A percentile compares a stretch with the other conserved stretches of the same genome.
phyloP scores from a whole-genome alignment of 768 basidiomycete genomes.

The Termitomyces sp. region DNA sequence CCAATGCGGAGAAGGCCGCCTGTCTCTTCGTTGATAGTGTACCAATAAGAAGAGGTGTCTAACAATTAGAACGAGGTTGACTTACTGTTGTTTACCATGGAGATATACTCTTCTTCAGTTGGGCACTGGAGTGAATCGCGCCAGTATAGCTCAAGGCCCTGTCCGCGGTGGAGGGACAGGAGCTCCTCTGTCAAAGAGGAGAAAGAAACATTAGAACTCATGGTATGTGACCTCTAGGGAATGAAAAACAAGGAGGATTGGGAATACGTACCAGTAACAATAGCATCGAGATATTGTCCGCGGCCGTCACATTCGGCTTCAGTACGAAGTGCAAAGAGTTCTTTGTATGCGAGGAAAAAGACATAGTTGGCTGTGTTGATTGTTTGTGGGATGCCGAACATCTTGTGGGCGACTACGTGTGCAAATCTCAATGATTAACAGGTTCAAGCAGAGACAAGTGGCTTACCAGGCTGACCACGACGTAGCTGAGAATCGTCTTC shows the following conservation, averaged over 20 bases:
- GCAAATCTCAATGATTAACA: neutral
- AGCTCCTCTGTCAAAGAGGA: slow-evolving; percentile 43
- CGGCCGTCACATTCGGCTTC: slow-evolving; percentile 10
- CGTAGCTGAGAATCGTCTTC: slow-evolving; percentile 37
- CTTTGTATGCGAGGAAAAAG: slow-evolving; percentile 90
- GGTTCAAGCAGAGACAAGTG: too few relatives aligned
- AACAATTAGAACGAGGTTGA: neutral
- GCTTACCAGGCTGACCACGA: slow-evolving; percentile 74
- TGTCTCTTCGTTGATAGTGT: slow-evolving; percentile 56
- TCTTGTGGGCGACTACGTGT: slow-evolving; percentile 81
- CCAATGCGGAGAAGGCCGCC: slow-evolving; percentile 91
- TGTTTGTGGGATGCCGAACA: slow-evolving; percentile 86
- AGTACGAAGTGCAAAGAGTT: slow-evolving; percentile 58
- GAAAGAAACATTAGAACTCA: neutral
- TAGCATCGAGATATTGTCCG: slow-evolving; percentile 29
- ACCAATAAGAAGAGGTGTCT: neutral
- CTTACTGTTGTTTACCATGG: slow-evolving; percentile 94
- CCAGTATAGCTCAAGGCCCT: slow-evolving; percentile 94
- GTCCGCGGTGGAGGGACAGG: slow-evolving; percentile 85
- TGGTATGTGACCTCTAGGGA: neutral
- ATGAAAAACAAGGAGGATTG: neutral
- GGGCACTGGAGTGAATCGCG: slow-evolving; percentile 91
- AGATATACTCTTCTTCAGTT: slow-evolving; percentile 89
- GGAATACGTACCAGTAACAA: slow-evolving; percentile 62
- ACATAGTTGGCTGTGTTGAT: slow-evolving; percentile 54